Conservation (phyloP, 2,329 filamentous ascomycete genomes). For the Alternaria sp. region DNA sequence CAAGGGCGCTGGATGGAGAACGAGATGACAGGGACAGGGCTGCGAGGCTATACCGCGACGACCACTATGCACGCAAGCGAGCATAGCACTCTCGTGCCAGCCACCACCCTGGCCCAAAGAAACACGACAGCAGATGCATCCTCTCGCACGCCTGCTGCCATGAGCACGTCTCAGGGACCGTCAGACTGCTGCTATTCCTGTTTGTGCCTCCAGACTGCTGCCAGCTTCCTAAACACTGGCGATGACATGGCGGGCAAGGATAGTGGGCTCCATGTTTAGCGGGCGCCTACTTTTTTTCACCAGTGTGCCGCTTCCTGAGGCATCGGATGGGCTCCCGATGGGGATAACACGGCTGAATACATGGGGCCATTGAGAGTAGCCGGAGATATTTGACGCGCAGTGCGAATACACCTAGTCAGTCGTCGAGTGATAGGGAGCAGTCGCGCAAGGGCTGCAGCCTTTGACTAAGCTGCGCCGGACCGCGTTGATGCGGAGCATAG, state of each 20-base stretch:
- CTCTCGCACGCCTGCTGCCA: slow-evolving; percentile 17
- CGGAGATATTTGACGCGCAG: slow-evolving; percentile 42
- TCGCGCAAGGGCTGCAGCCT: slow-evolving; percentile 14
- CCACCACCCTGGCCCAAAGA: slow-evolving; percentile 36
- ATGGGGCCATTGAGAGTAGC: slow-evolving; percentile 36
- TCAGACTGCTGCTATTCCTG: slow-evolving; percentile 26
- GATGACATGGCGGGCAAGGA: slow-evolving; percentile 17
- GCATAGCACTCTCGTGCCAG: slow-evolving; percentile 26
- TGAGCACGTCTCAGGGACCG: slow-evolving; percentile 18
- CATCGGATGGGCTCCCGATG: slow-evolving; percentile 46
- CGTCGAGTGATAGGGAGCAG: slow-evolving; percentile 37
- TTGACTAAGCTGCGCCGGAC: slow-evolving; percentile 34
- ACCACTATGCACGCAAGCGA: slow-evolving; percentile 44
- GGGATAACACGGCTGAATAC: slow-evolving; percentile 46
- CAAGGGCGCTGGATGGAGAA: slow-evolving; percentile 24
- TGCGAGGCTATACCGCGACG: slow-evolving; percentile 15
- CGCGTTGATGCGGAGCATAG: slow-evolving; percentile 8
- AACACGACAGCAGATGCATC: slow-evolving; percentile 26
- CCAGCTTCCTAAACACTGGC: slow-evolving; percentile 8
- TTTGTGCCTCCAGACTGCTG: slow-evolving; percentile 15
- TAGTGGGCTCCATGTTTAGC: slow-evolving; percentile 37
- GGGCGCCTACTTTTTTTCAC: slow-evolving; percentile 45
- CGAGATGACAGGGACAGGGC: slow-evolving; percentile 27
- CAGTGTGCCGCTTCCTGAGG: slow-evolving; percentile 33
- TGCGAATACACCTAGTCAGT: slow-evolving; percentile 23